A percentile compares a stretch with the other conserved stretches of the same genome.
These are phyloP conservation scores for Colletotrichum abscissum DNA, from an alignment of 2,329 filamentous ascomycete species.

Conservation along the genomic window DNA sequence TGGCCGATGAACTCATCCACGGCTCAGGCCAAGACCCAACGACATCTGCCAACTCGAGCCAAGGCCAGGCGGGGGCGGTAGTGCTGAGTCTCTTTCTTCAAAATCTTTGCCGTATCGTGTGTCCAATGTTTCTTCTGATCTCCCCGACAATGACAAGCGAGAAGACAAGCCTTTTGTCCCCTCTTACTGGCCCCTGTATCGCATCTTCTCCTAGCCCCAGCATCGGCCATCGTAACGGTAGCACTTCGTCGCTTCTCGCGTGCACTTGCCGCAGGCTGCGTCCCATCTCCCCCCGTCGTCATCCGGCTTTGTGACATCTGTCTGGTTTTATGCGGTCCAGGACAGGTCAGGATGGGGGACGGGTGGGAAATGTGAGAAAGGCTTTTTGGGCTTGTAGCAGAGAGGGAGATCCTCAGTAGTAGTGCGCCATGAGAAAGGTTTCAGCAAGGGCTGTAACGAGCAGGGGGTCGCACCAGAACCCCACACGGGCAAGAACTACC, in stretches of 20 bases:
- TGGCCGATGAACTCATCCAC: constrained; percentile 9
- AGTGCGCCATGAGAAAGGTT: constrained; percentile 20
- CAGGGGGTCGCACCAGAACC: neutral
- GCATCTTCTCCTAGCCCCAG: neutral
- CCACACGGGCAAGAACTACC: neutral
- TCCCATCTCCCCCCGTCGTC: neutral
- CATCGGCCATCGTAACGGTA: neutral
- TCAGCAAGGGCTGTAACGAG: constrained; percentile 24
- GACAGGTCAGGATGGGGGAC: neutral
- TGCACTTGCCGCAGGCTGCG: constrained; percentile 23
- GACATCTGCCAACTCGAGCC: constrained; percentile 13
- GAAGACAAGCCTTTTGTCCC: constrained; percentile 6
- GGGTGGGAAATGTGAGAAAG: neutral
- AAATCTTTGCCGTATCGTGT: neutral
- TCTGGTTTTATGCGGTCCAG: constrained; percentile 15
- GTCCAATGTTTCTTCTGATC: neutral
- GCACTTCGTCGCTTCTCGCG: constrained; percentile 9
- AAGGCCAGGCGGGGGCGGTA: constrained; percentile 17
- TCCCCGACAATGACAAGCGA: neutral
- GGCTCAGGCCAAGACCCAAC: constrained; percentile 9
- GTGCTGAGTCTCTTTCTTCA: neutral
- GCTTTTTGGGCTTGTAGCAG: neutral
- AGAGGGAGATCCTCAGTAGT: neutral
- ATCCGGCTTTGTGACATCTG: constrained; percentile 12
- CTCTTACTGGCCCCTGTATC: constrained; percentile 8